Evolutionary conservation across 148 eudicot genomes (phyloP), one percentile per base, ranked within the genome.

Genomic region (Euryodendron excelsum): DNA sequence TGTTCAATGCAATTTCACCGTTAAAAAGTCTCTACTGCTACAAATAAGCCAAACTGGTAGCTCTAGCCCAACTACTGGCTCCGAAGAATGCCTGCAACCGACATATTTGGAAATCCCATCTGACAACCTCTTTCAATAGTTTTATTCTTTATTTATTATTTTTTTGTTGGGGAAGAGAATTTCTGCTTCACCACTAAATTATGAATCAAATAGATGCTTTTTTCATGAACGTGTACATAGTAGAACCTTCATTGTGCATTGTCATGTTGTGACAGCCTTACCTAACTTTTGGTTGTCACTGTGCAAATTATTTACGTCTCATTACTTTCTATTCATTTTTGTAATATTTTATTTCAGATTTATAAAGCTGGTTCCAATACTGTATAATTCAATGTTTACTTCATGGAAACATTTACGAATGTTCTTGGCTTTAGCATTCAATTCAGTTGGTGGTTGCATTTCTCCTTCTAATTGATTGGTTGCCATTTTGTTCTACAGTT

Each of bases 401-500:
- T 12, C 5, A 8, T 68, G 31, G 30, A 70, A 27, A 7, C n/a
- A 28, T 33, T 44, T 39, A 28, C 13, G 2, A 13, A 69, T 18
- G 70, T 69, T 78, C 20, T 36, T 58, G 7, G 2, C 27, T 78
- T 4, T 39, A 17, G 66, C 41, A 31, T 61, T 78, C 67, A 48
- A 69, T 73, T 25, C 34, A n/a, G 14, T 58, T 74, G 70, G 13
- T 69, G 78, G 37, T 76, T n/a, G 3, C 20, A 39, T 33, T 41
- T 79, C 5, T 67, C 27, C 33, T 25, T 6, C 52, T 61, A 17
- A 37, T 50, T 64, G 72, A 34, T 73, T 66, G 71, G 37, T 48
- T 77, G 52, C 34, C 55, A 67, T 58, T 74, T 70, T 48, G 8
- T 81, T 83, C 44, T 72, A 64, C 93, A 96, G 99, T 77, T 96